phyloP scores from a whole-genome alignment of 768 basidiomycete species.

The Cantharellus anzutake region DNA sequence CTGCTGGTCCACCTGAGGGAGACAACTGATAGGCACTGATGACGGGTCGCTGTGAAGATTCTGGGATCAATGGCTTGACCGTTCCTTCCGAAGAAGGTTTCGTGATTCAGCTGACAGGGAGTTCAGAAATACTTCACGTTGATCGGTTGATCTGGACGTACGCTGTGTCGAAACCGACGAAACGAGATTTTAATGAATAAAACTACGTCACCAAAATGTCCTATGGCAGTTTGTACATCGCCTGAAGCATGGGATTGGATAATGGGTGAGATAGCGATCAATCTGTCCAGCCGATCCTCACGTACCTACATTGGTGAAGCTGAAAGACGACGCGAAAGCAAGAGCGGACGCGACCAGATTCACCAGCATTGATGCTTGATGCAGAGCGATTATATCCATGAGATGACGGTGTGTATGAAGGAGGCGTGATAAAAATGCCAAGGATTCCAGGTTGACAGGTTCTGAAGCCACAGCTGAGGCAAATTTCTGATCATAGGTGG shows the following conservation, averaged over 20 bases:
- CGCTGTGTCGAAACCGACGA: constrained; percentile 2
- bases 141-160: too few relatives aligned
- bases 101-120: background rate
- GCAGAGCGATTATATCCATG: constrained; percentile 7
- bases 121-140: background rate
- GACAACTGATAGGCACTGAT: background rate
- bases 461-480: too few relatives aligned
- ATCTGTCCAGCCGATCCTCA: background rate
- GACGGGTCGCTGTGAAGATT: background rate
- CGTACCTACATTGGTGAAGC: constrained; percentile 1
- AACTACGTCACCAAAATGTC: constrained; percentile 5
- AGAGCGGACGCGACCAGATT: constrained; percentile 1
- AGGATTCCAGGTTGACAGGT: background rate
- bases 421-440: background rate
- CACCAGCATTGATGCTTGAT: background rate
- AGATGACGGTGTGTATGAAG: background rate
- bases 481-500: too few relatives aligned
- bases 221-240: constrained; percentile 3
- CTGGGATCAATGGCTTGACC: background rate
- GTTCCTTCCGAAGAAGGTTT: background rate
- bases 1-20: background rate
- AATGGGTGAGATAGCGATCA: background rate
- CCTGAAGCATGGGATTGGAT: background rate
- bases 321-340: constrained; percentile 1
- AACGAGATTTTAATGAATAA: constrained; percentile 7